Evolutionary conservation across 192 early-diverging fungal species (phyloP), one percentile per base, ranked within the genome.

Genomic region (Hyaloraphidium curvatum): DNA sequence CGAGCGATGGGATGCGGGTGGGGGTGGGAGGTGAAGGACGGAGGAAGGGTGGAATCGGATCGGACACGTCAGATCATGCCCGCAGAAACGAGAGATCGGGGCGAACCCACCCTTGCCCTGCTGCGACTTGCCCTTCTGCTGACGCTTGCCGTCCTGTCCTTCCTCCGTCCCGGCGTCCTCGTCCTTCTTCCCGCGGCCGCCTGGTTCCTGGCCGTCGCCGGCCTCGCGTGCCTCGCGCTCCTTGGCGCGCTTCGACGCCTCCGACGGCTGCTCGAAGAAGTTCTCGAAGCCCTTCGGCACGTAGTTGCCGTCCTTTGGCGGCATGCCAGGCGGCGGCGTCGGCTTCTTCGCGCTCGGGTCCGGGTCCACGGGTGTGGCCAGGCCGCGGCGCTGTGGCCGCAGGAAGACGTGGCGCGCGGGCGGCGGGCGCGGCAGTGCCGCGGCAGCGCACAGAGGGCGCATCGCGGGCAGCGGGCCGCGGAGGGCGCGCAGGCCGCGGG

Each of bases 221-320:
- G 43, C 14, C 43, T 5, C 5, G 7, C 17, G 9, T 25, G 11
- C 43, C 11, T 48, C 19, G 14, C 17, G 25, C 14, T 21, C 41
- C 4, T 61, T 28, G 9, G 28, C 50, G 11, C 16, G 7, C 16
- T 48, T 53, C 7, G 1, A 28, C 41, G 39, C 22, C 28, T 23
- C 16, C n/a, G 30, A 22, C 26, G 14, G 17, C 5, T 33, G 58
- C 39, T 58, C 75, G 52, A 82, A 70, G 56, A 84, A 84, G 57
- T 75, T 73, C 43, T 79, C 81, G 56, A 86, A 84, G 0, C 81
- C 82, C 52, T 70, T 76, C 0, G 80, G 83, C 21, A 76, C 52
- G 13, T 74, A 37, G 64, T 50, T 48, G n/a, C n/a, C n/a, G n/a
- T n/a, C n/a, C n/a, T n/a, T 64, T 61, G 26, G 54, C 33, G 7